A percentile compares a stretch with the other conserved stretches of the same genome.
Evolutionary conservation across 2,329 filamentous ascomycete genomes (phyloP).

Genomic region (Fusarium sororula): DNA sequence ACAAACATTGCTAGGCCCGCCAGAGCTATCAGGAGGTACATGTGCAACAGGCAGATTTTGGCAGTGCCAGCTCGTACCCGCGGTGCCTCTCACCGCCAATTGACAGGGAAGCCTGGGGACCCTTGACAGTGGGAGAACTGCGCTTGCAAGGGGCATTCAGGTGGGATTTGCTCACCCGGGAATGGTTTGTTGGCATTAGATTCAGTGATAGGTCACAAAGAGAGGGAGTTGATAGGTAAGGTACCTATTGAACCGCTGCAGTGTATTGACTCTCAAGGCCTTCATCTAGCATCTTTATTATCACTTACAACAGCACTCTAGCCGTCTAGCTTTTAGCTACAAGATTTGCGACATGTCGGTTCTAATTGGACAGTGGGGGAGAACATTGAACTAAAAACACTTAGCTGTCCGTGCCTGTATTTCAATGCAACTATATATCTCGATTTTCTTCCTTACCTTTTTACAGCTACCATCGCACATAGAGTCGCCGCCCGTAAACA

Average conservation of each 20-base stretch:
- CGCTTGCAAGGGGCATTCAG: slow-evolving; percentile 38
- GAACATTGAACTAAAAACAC: not conserved
- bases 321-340: not conserved
- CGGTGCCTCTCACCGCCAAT: slow-evolving; percentile 42
- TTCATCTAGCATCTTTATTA: not conserved
- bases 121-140: slow-evolving; percentile 27
- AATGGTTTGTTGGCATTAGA: not conserved
- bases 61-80: slow-evolving; percentile 25
- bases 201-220: not conserved
- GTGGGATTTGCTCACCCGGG: slow-evolving; percentile 16
- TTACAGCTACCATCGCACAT: not conserved
- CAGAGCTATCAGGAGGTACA: slow-evolving; percentile 10
- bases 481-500: not conserved
- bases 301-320: not conserved
- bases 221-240: not conserved
- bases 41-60: slow-evolving; percentile 16
- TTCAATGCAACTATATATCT: not conserved
- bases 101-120: slow-evolving; percentile 37
- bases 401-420: not conserved
- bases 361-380: not conserved
- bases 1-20: slow-evolving; percentile 21
- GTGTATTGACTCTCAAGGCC: not conserved
- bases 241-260: not conserved
- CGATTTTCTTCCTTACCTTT: not conserved
- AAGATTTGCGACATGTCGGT: not conserved